Base-by-base conservation (phyloP, 2,329 filamentous ascomycete species). In the Apiospora marii region DNA sequence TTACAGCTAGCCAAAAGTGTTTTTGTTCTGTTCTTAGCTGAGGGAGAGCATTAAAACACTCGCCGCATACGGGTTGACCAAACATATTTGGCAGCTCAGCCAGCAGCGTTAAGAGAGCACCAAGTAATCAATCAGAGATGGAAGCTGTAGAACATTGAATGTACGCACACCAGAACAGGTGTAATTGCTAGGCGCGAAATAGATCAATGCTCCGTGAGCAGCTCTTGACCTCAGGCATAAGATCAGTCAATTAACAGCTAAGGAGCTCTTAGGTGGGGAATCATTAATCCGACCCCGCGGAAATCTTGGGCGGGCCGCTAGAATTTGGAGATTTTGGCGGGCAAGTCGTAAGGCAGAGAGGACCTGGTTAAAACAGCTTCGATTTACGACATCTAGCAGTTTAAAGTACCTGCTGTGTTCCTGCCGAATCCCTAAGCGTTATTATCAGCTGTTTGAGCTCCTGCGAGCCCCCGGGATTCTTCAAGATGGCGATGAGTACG, bases 401-500 rank as follows among this genome's bases (percentile, higher is more conserved):
- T 48, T 48, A 34, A 48, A 41, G 19, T 64, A 22, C 41, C 67
- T 68, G 64, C 67, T 68, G 43, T 44, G 14, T 68, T 48, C 58
- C 41, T 48, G 44, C 46, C 41, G 67, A 34, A 8, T 68, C 67
- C n/a, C 19, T 46, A 4, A 34, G 19, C 6, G n/a, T 19, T 48
- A 46, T 27, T 19, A 6, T 30, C 5, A 24, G 41, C 67, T 71
- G 72, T 37, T 69, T 46, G 67, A 78, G 80, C 79, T 81, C 80
- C 72, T 43, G 72, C 74, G 80, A 81, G 79, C 79, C 75, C 58
- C 41, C 58, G 58, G 71, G 71, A 72, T 43, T 74, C 71, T 72
- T 71, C 82, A 89, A 84, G 71, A 90, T 90, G 88, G 88, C 88
- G 75, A 87, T 91, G 87, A 89, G 89, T 91, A 86, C 75, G 88